Evolutionary conservation across 495 filamentous ascomycete species (phyloP).

Genomic region (Aspergillus baeticus): DNA sequence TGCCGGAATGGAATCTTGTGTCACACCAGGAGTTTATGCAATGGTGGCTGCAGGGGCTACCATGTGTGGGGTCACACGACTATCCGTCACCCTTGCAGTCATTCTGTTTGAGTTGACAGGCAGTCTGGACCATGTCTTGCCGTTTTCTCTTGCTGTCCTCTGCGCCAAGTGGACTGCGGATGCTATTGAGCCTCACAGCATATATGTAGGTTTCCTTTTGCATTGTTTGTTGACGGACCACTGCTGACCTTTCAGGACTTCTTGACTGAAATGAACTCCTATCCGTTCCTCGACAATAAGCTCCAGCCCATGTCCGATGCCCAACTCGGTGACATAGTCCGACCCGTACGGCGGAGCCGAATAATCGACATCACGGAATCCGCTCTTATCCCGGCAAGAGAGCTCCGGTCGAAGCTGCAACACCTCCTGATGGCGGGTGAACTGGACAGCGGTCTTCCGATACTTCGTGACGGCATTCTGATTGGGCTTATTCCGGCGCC

Average conservation of each 20-base stretch:
- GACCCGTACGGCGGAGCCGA: conserved; percentile 66
- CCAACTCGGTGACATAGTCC: conserved; percentile 81
- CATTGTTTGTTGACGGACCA: too few species aligned
- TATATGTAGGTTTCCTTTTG: conserved; percentile 63
- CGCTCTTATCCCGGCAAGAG: conserved; percentile 69
- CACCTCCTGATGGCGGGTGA: conserved; percentile 81
- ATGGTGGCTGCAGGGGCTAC: conserved; percentile 93
- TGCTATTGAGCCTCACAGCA: conserved; percentile 89
- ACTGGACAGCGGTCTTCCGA: conserved; percentile 87
- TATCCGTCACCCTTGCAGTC: conserved; percentile 92
- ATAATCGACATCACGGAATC: conserved; percentile 86
- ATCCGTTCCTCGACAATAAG: conserved; percentile 94
- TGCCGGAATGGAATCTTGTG: conserved; percentile 73
- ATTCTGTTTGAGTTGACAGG: conserved; percentile 96
- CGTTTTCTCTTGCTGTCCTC: conserved; percentile 88
- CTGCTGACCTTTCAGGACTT: conserved; percentile 61
- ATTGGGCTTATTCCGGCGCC: conserved; percentile 91
- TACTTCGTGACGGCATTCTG: conserved; percentile 74
- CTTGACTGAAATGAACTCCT: conserved; percentile 94
- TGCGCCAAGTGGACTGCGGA: conserved; percentile 98
- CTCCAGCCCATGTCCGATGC: conserved; percentile 83
- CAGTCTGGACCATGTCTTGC: conserved; percentile 89
- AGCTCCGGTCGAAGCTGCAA: conserved; percentile 77
- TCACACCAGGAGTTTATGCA: conserved; percentile 93
- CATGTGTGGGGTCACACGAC: conserved; percentile 94